phyloP scores from a whole-genome alignment of 306 rosid species.

The Quillaja saponaria region DNA sequence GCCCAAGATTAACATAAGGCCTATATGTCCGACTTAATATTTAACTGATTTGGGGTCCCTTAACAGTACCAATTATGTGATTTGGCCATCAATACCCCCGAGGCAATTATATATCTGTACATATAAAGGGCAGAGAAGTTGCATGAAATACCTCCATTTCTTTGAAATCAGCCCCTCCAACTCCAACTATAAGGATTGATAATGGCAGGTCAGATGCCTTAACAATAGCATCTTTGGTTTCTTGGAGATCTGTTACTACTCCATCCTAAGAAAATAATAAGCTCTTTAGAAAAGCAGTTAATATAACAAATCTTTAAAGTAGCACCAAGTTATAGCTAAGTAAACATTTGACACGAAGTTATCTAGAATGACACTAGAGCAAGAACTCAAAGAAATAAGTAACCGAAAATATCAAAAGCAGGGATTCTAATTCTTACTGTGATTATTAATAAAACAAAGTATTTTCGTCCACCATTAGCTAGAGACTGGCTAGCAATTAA shows the following conservation, averaged over 20 bases:
- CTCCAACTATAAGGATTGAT: conserved; percentile 95
- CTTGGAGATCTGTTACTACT: conserved; percentile 99
- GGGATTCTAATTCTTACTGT: conserved; percentile 60
- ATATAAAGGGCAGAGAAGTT: conserved; percentile 9
- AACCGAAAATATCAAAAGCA: conserved; percentile 19
- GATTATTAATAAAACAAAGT: conserved; percentile 87
- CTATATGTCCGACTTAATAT: too few relatives aligned
- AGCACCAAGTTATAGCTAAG: background rate
- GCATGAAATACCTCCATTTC: conserved; percentile 88
- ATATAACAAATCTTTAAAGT: conserved; percentile 21
- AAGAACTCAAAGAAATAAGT: conserved; percentile 10
- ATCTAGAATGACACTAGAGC: background rate
- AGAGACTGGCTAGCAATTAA: conserved; percentile 92
- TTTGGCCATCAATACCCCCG: background rate
- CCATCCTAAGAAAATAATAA: conserved; percentile 69
- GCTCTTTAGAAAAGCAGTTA: conserved; percentile 33
- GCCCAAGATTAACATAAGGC: conserved; percentile 8
- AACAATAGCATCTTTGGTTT: conserved; percentile 96
- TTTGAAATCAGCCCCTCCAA: conserved; percentile 99
- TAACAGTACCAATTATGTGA: too few relatives aligned
- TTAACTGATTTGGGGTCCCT: too few relatives aligned
- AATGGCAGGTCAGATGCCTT: conserved; percentile 94
- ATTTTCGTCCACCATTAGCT: conserved; percentile 72
- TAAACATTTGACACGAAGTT: background rate
- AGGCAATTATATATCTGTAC: background rate